Evolutionary conservation across 2,329 filamentous ascomycete genomes (phyloP).

Genomic region (Epichloe hybrida): DNA sequence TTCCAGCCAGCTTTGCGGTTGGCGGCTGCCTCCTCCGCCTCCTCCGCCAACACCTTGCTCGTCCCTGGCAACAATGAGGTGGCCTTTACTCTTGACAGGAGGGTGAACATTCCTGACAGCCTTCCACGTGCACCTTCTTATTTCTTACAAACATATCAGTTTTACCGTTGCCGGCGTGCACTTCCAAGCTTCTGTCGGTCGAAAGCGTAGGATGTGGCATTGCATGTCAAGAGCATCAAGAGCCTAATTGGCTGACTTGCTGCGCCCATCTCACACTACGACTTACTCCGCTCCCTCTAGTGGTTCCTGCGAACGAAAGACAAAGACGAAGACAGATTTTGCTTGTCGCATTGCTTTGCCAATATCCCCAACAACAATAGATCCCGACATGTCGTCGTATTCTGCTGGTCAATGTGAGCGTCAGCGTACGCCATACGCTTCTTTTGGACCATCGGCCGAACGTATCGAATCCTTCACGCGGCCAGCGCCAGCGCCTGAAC

Average conservation of each 20-base stretch:
- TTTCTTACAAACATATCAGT: constrained; percentile 1
- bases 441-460: background rate
- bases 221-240: background rate
- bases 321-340: background rate
- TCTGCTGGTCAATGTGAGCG: constrained; percentile 7
- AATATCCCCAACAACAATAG: constrained; percentile 10
- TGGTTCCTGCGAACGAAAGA: background rate
- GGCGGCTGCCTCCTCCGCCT: background rate
- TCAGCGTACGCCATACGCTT: constrained; percentile 2
- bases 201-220: constrained; percentile 3
- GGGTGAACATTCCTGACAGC: constrained; percentile 8
- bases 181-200: background rate
- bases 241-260: constrained; percentile 2
- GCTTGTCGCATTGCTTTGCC: background rate
- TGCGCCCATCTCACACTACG: background rate
- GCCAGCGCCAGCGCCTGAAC: background rate
- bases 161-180: background rate
- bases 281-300: background rate
- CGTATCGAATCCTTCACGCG: background rate
- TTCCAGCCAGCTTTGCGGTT: background rate
- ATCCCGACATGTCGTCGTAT: constrained; percentile 14
- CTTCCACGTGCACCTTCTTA: constrained; percentile 8
- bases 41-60: constrained; percentile 2
- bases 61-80: constrained; percentile 14
- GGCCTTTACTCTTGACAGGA: constrained; percentile 16